Evolutionary conservation across 139 green algal species (phyloP).

Genomic region (Chlamydomonas asymmetrica): DNA sequence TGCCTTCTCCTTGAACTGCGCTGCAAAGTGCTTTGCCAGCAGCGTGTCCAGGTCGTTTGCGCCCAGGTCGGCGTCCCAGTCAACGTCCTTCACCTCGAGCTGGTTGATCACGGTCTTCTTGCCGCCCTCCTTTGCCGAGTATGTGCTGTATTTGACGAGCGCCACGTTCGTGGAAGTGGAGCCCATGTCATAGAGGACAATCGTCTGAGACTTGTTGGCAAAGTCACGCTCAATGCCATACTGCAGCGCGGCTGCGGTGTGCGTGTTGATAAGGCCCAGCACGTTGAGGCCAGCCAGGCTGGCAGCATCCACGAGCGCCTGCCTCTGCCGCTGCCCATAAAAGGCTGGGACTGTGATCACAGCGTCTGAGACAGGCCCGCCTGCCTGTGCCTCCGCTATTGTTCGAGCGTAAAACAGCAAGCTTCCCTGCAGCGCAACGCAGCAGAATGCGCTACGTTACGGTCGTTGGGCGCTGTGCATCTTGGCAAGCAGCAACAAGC

Average conservation of each 20-base stretch:
- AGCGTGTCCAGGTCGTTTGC: constrained; percentile 80
- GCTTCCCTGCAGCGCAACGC: constrained; percentile 60
- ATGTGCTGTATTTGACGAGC: constrained; percentile 86
- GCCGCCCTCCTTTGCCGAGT: constrained; percentile 64
- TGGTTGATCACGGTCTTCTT: constrained; percentile 77
- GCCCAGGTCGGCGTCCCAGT: constrained; percentile 84
- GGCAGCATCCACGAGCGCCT: constrained; percentile 84
- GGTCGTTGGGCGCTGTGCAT: neutral
- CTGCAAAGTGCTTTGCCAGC: constrained; percentile 90
- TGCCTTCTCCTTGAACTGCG: constrained; percentile 77
- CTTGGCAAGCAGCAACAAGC: neutral
- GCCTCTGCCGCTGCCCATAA: constrained; percentile 82
- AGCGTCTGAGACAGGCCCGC: constrained; percentile 70
- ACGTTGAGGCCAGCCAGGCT: constrained; percentile 80
- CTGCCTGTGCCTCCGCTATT: constrained; percentile 75
- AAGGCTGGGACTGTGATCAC: constrained; percentile 89
- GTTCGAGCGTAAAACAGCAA: constrained; percentile 85
- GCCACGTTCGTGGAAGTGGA: constrained; percentile 72
- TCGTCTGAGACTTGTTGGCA: constrained; percentile 70
- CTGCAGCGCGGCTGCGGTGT: constrained; percentile 93
- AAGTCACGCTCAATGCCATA: constrained; percentile 97
- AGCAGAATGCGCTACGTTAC: neutral
- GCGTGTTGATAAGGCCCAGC: constrained; percentile 86
- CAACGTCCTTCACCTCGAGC: constrained; percentile 87
- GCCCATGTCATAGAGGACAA: constrained; percentile 96